Conservation (phyloP, 768 basidiomycete species). For the Trametes coccinea region DNA sequence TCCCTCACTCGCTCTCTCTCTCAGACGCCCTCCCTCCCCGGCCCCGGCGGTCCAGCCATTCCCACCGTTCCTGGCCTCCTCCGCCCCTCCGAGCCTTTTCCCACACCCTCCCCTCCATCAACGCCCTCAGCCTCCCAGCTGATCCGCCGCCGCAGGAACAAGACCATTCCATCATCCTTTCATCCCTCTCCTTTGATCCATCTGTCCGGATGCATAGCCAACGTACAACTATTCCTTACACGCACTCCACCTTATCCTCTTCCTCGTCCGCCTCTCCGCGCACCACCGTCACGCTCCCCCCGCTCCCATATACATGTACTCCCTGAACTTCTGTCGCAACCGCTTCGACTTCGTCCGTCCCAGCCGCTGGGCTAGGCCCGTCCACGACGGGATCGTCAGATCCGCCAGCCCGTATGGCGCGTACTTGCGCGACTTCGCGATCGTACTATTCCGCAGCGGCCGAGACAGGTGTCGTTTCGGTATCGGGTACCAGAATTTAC, state of each 20-base stretch:
- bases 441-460: conserved; percentile 43
- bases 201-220: too few species aligned
- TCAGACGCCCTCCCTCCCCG: background rate
- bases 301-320: conserved; percentile 71
- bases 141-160: conserved; percentile 17
- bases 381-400: conserved; percentile 77
- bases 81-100: background rate
- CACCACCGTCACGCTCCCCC: conserved; percentile 17
- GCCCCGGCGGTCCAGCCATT: background rate
- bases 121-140: conserved; percentile 4
- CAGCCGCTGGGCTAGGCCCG: conserved; percentile 63
- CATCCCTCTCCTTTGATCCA: background rate
- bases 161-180: conserved; percentile 6
- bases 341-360: conserved; percentile 50
- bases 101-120: background rate
- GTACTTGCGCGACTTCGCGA: conserved; percentile 49
- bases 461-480: conserved; percentile 57
- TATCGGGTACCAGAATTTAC: conserved; percentile 48
- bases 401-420: conserved; percentile 75
- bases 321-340: conserved; percentile 63
- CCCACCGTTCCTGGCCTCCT: conserved; percentile 10
- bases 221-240: background rate
- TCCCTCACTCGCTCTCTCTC: background rate
- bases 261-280: background rate
- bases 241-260: background rate